These are phyloP conservation scores for Penicillium expansum DNA, from an alignment of 2,329 filamentous ascomycete species.

Conservation along the genomic window DNA sequence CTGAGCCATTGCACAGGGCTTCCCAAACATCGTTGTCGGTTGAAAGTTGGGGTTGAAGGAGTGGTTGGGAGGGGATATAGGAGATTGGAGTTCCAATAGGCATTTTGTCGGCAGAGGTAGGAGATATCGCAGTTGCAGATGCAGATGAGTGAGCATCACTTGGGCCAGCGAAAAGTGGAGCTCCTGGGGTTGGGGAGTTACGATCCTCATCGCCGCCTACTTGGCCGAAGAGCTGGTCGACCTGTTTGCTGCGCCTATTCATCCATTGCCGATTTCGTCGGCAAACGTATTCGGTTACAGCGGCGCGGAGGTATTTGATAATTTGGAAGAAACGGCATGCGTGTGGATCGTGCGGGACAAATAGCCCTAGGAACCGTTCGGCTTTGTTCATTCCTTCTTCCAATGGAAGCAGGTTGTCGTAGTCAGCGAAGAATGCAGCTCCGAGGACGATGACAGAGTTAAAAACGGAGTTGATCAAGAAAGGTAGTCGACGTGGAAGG, in stretches of 20 bases:
- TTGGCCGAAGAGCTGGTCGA: constrained; percentile 45
- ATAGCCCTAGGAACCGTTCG: constrained; percentile 33
- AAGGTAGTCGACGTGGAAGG: constrained; percentile 45
- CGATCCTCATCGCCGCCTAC: constrained; percentile 24
- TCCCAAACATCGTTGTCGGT: constrained; percentile 30
- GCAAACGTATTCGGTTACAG: constrained; percentile 38
- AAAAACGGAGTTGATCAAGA: constrained; percentile 49
- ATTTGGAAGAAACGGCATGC: constrained; percentile 39
- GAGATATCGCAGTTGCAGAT: constrained; percentile 21
- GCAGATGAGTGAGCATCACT: constrained; percentile 5
- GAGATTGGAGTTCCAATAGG: constrained; percentile 12
- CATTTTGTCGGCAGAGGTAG: constrained; percentile 24
- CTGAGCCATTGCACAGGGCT: constrained; percentile 23
- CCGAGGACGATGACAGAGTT: constrained; percentile 47
- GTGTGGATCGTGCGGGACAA: constrained; percentile 38
- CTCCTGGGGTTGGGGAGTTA: constrained; percentile 3
- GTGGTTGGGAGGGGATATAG: constrained; percentile 17
- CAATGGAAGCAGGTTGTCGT: constrained; percentile 40
- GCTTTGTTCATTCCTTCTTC: constrained; percentile 37
- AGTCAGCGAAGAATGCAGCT: constrained; percentile 47
- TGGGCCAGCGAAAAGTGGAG: constrained; percentile 4
- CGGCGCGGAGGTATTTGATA: constrained; percentile 40
- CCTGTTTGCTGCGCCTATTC: constrained; percentile 39
- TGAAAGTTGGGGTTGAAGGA: neutral
- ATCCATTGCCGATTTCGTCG: constrained; percentile 41